Base-by-base conservation (phyloP, 192 early-diverging fungal species). In the Linnemannia schmuckeri region DNA sequence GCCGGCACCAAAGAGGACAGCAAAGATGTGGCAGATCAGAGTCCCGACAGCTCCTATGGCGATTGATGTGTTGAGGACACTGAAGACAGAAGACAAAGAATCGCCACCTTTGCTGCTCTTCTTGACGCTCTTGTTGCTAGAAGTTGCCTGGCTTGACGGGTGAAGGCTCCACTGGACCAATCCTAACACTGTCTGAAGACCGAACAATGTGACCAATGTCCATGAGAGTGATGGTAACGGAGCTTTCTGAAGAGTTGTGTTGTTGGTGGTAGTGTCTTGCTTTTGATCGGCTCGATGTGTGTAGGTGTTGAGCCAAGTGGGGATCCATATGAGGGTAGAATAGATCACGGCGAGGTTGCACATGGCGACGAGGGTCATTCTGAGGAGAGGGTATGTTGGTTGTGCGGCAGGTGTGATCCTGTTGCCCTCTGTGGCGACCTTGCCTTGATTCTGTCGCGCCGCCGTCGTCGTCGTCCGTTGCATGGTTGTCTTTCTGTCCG, bases 1-100 rank as follows among this genome's bases (percentile, higher is more conserved):
- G 44, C 79, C 85, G 57, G 85, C 79, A 1, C 85, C 85, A 75
- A 87, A 87, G 30, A 87, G 85, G 9, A 87, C 80, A 15, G 79
- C 79, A 71, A 87, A 87, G 5, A 78, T 4, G 40, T 87, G 85
- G 63, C 80, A 87, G 27, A 87, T 74, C 66, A 75, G 6, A 20
- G 76, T 42, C n/a, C 85, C 80, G 40, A 77, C 71, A 71, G 80
- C 76, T 24, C 85, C 85, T 49, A 81, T 78, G 9, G 63, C 22
- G 15, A 87, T 81, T 20, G 85, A 80, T 17, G 49, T 78, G 68
- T 77, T 87, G 30, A 81, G 12, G 52, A 74, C 55, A 6, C 35
- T 47, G 63, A 87, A 47, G 37, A 73, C 54, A 5, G 85, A 87
- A n/a, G 55, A 71, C 0, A 76, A 42, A 15, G 41, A 42, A 13